Evolutionary conservation across 257 asterid genomes (phyloP), one percentile per base, ranked within the genome.

Genomic region (Rehmannia glutinosa): DNA sequence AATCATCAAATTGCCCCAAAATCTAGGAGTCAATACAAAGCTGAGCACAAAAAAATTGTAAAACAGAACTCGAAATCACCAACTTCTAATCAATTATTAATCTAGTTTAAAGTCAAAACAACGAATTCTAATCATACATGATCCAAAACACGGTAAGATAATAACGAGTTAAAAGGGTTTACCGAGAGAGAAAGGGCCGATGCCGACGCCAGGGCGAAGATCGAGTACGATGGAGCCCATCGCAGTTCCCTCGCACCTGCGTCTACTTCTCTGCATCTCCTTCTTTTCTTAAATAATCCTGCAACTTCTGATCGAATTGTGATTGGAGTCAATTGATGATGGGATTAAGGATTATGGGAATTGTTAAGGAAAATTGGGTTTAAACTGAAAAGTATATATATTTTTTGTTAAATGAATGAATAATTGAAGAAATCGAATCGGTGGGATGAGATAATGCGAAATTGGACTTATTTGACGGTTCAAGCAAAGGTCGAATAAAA

Each of bases 191-290:
- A 87, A 89, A 54, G 89, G 89, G 25, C 95, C 95, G 73, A 89
- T 69, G 73, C 92, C 95, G 21, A 71, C 53, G 12, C 95, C 96
- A 8, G 96, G 96, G n/a, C 96, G 96, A 54, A 89, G 92, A 77
- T 89, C 96, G 33, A 89, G 83, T 19, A 78, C 84, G 62, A 89
- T 89, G 59, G 90, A 81, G 36, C 96, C 92, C 95, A 89, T 86
- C 71, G 90, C 85, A 19, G 85, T 83, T 62, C 96, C 87, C 72
- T 87, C 95, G 67, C 90, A 89, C 74, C 95, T 81, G 65, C 95
- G 95, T 66, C 93, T 75, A 5, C 80, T 82, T 70, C 96, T 83
- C 81, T 88, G 93, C 87, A 78, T 67, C 81, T 81, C 78, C 45
- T 63, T 28, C 39, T 15, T 62, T 42, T 21, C 38, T 38, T 11